Conservation (phyloP, 106 monocot species). For the Dioscorea dumetorum region DNA sequence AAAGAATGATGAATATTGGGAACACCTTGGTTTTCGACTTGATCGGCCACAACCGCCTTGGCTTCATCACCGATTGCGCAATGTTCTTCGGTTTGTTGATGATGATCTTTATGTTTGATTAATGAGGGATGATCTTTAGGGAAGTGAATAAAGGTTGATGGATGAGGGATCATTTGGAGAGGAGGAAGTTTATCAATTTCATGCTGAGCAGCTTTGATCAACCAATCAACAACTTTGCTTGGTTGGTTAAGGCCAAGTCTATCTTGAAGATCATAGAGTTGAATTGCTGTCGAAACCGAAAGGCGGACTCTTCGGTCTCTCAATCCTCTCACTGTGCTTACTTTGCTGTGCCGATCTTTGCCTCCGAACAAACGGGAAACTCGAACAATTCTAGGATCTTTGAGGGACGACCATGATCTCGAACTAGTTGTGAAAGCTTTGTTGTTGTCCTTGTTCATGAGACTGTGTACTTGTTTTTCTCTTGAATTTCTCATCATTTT, state of each 20-base stretch:
- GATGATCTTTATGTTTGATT: no score
- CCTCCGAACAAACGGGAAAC: constrained; percentile 6
- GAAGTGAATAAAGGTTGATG: no score
- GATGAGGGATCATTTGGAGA: constrained; percentile 9
- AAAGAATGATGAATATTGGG: background rate
- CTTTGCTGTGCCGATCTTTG: constrained; percentile 12
- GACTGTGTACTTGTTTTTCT: constrained; percentile 2
- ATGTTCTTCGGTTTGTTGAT: no score
- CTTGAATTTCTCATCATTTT: constrained; percentile 1
- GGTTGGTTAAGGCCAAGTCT: constrained; percentile 10
- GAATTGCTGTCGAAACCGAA: constrained; percentile 6
- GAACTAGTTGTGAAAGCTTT: background rate
- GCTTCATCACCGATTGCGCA: background rate
- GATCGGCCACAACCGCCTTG: background rate
- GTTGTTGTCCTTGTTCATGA: background rate
- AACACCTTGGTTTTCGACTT: background rate
- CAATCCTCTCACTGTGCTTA: constrained; percentile 9
- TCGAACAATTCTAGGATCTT: constrained; percentile 7
- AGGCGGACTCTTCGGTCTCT: constrained; percentile 8
- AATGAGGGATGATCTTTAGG: no score
- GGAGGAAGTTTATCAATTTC: constrained; percentile 33
- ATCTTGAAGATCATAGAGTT: constrained; percentile 12
- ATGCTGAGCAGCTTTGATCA: constrained; percentile 23
- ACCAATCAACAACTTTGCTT: constrained; percentile 27
- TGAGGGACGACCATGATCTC: background rate